Evolutionary conservation across 192 early-diverging fungal genomes (phyloP).

Genomic region (Borealophlyctis nickersoniae): DNA sequence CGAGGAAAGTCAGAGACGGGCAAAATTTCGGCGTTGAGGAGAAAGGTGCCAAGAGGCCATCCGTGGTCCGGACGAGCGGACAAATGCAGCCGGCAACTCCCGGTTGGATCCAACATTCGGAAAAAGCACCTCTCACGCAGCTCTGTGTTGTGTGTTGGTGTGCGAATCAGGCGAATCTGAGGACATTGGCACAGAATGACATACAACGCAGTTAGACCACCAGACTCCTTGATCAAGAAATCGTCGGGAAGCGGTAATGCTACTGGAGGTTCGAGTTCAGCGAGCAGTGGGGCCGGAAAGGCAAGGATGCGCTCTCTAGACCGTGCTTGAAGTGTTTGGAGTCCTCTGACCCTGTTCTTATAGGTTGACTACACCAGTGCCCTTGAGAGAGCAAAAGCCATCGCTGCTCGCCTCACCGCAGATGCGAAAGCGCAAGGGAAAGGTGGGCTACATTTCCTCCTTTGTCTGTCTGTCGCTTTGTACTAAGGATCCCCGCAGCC

Average conservation of each 20-base stretch:
- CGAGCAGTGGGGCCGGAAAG: background rate
- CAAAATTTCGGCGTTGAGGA: too few species aligned
- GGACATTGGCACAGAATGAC: too few species aligned
- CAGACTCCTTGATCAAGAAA: conserved; percentile 1
- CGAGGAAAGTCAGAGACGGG: too few species aligned
- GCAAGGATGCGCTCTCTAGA: background rate
- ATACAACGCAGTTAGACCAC: conserved; percentile 13
- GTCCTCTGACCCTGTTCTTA: background rate
- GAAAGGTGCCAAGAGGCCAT: too few species aligned
- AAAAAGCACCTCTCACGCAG: too few species aligned
- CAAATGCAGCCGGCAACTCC: too few species aligned
- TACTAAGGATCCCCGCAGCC: background rate
- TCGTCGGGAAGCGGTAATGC: background rate
- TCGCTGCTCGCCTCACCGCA: conserved; percentile 63
- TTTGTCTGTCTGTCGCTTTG: too few species aligned
- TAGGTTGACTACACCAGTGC: conserved; percentile 62
- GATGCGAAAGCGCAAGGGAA: conserved; percentile 8
- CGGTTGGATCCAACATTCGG: too few species aligned
- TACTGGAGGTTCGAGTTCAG: background rate
- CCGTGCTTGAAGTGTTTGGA: background rate
- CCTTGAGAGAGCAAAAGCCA: conserved; percentile 72
- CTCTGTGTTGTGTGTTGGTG: too few species aligned
- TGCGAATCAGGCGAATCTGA: too few species aligned
- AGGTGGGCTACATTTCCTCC: too few species aligned
- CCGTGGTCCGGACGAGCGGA: too few species aligned